Evolutionary conservation across 177 flowering plant species (phyloP), one percentile per base, ranked within the genome.

Genomic region (Telopea speciosissima): DNA sequence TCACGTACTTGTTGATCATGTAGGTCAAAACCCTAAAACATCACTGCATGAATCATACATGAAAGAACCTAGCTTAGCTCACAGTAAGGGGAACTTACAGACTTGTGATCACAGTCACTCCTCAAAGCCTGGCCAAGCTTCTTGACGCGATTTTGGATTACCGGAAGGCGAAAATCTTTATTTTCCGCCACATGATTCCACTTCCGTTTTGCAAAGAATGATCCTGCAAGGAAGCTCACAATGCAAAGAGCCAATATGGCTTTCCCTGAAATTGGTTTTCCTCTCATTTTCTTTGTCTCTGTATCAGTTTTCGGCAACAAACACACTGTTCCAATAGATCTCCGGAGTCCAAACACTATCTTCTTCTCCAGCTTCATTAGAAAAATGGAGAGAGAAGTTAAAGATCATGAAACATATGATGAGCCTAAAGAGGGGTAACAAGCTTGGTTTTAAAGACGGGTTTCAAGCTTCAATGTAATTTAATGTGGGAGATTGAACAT

Each of bases 201-300:
- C 4, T 76, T 81, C 61, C 76, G 76, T 45, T 73, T 75, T 12
- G 81, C 80, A 45, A 91, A 82, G 63, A 92, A 81, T 5, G 87
- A 78, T 7, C 97, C 97, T 65, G 82, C 84, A 24, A 92, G 74
- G 66, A 92, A 92, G 79, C 95, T 76, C 0, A 81, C 86, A 16
- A 85, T 40, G 68, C 95, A 92, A 1, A 90, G 79, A 14, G 79
- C 52, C 0, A 87, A 49, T 1, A 90, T 78, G 68, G 82, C 81
- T 78, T 82, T 92, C 24, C 78, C 87, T 0, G 90, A 72, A 61
- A 84, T 73, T 0, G 79, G 60, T 70, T 87, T 90, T 28, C 81
- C 90, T 49, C 93, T 73, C 93, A 90, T 90, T 70, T 88, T 90
- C 75, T 66, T 79, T 6, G 69, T 54, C 16, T 71, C 73, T 14